Evolutionary conservation across 148 eudicot species (phyloP), one percentile per base, ranked within the genome.

Genomic region (Spergularia bocconei): DNA sequence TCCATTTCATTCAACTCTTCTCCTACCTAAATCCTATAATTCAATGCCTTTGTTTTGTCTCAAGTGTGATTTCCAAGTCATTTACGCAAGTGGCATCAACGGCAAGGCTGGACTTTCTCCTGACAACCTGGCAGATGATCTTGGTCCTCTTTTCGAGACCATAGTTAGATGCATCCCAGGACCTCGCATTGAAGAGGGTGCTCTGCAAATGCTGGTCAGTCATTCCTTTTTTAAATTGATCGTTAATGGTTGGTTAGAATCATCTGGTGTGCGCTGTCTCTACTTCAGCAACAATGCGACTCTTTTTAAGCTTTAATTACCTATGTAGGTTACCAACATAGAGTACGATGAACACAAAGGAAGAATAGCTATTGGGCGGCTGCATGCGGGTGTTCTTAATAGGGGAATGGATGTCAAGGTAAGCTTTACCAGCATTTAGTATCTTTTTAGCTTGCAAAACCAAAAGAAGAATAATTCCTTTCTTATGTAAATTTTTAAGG

Each of bases 161-260:
- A 85, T 95, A 65, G 80, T 87, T 70, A 82, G 97, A 90, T 92
- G 97, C 88, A 95, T 95, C 78, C 99, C 99, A 38, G 99, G 98
- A 54, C 97, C 99, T 63, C 87, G 72, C 72, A 89, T 95, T 71
- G 91, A 88, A 86, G 99, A 88, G 36, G 99, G 97, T 64, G 86
- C 93, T 80, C 91, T 95, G 66, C 99, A 95, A 89, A 90, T 95
- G 99, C 97, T 95, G 84, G 99, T 95, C 69, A 92, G 98, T 91
- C 69, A 61, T 78, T 75, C 50, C 84, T 66, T 58, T 25, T 62
- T 53, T 25, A 11, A 56, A 13, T 41, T 44, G 47, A 29, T 29
- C 33, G 33, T 29, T 29, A 29, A 29, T 29, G 2, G 17, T 75
- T 67, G 65, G 23, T 74, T 13, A 38, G 50, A 33, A 11, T 39